Evolutionary conservation across 2,329 filamentous ascomycete genomes (phyloP).

Genomic region (Aspergillus transmontanensis): DNA sequence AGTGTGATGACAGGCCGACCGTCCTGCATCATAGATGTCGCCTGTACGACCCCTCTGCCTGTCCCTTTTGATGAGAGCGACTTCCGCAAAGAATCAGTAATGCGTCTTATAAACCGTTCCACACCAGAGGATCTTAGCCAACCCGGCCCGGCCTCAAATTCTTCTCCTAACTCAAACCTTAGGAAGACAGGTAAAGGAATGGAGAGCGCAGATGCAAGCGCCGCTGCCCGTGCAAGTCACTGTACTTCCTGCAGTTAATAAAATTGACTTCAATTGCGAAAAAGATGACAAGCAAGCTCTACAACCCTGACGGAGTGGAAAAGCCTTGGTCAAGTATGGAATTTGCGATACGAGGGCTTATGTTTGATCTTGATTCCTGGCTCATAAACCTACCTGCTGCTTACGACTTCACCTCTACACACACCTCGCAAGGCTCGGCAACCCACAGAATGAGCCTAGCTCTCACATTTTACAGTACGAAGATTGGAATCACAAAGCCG

Average conservation of each 20-base stretch:
- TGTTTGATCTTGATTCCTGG: constrained; percentile 43
- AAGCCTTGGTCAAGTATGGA: constrained; percentile 43
- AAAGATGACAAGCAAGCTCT: constrained; percentile 41
- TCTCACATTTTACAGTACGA: constrained; percentile 47
- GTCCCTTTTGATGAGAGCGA: constrained; percentile 44
- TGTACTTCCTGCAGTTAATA: constrained; percentile 45
- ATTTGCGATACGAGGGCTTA: constrained; percentile 40
- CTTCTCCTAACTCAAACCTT: constrained; percentile 22
- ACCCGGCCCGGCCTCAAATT: constrained; percentile 25
- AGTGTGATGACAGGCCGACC: constrained; percentile 49
- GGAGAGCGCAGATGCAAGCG: constrained; percentile 20
- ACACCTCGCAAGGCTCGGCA: constrained; percentile 36
- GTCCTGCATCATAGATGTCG: constrained; percentile 44
- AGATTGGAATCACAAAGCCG: constrained; percentile 46
- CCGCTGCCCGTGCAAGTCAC: constrained; percentile 38
- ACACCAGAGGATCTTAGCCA: constrained; percentile 22
- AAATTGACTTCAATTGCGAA: constrained; percentile 42
- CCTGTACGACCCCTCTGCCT: constrained; percentile 46
- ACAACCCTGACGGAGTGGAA: constrained; percentile 39
- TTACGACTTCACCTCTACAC: constrained; percentile 44
- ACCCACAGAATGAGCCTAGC: constrained; percentile 43
- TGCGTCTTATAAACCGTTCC: constrained; percentile 31
- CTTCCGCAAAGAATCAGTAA: constrained; percentile 38
- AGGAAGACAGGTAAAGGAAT: constrained; percentile 17
- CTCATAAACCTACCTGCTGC: constrained; percentile 40